Evolutionary conservation across 306 rosid genomes (phyloP), one percentile per base, ranked within the genome.

Genomic region (Fagus sylvatica): DNA sequence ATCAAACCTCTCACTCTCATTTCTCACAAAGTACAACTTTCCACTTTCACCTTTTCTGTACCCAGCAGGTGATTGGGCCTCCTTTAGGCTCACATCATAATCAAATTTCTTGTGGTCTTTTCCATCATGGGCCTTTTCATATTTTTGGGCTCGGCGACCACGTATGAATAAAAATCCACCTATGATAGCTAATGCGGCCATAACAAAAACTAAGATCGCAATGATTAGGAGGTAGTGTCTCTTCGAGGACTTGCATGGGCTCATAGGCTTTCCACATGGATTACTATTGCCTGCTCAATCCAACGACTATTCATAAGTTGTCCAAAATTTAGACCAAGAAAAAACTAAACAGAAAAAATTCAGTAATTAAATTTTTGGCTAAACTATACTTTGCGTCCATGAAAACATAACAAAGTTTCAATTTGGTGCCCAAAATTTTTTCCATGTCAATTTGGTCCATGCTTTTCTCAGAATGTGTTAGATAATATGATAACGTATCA

Each of bases 181-280:
- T 7, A 90, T 48, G 30, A 49, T 22, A n/a, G 72, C 84, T 55
- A 89, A 61, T 40, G 74, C 74, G 49, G 82, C 69, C 36, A 79
- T 86, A 11, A 30, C 51, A 43, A 84, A 53, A 36, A 83, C 88
- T 59, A 76, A 2, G 57, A 84, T 34, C 34, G 69, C 74, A 28
- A 53, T 78, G 51, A 86, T 15, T 53, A 84, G 74, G 3, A 72
- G 59, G 64, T 32, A 15, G 46, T 13, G 56, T 34, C 90, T 85
- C 71, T 71, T 85, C 54, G 71, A 34, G 71, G 87, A 13, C 51
- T 43, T 79, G 90, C 98, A 92, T 13, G 78, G 86, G 7, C 6
- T 60, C 39, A 95, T 79, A 62, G 97, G 96, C 69, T 41, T 75
- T 79, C 96, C 98, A 53, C 98, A 95, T 43, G 92, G 71, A 28